Conservation (phyloP, 257 asterid species). For the Jasminum sambac region DNA sequence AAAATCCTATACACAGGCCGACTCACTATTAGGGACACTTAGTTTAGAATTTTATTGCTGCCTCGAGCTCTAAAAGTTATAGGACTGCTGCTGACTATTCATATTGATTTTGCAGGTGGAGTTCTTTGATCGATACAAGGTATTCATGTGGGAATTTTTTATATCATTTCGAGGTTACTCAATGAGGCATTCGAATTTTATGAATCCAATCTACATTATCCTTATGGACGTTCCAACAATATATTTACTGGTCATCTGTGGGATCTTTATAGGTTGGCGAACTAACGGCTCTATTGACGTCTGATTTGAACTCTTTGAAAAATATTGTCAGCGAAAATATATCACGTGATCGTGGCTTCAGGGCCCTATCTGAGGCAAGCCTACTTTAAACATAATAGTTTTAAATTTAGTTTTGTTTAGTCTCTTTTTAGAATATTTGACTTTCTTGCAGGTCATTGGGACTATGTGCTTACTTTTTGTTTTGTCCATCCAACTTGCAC, state of each 20-base stretch:
- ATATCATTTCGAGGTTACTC: conserved; percentile 7
- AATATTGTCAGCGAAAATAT: conserved; percentile 83
- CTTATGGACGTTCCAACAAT: conserved; percentile 10
- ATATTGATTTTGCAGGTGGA: conserved; percentile 64
- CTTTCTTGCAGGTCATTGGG: conserved; percentile 71
- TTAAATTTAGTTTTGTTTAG: conserved; percentile 55
- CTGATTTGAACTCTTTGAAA: conserved; percentile 92
- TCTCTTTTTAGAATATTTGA: not conserved
- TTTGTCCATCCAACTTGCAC: conserved; percentile 89
- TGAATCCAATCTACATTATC: conserved; percentile 3
- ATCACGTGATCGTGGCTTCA: conserved; percentile 98
- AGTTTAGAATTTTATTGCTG: too few species aligned
- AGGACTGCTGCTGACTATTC: too few species aligned
- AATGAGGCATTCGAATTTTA: conserved; percentile 7
- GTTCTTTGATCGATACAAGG: conserved; percentile 93
- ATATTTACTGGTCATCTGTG: conserved; percentile 22
- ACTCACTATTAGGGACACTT: too few species aligned
- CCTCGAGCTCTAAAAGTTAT: too few species aligned
- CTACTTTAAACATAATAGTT: conserved; percentile 60
- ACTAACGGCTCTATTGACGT: conserved; percentile 77
- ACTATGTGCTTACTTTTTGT: conserved; percentile 78
- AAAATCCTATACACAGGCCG: too few species aligned
- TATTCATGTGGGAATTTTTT: conserved; percentile 32
- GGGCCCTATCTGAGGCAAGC: conserved; percentile 99
- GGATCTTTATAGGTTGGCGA: conserved; percentile 77